Conservation (phyloP, 2,329 filamentous ascomycete genomes). For the Penicillium digitatum region DNA sequence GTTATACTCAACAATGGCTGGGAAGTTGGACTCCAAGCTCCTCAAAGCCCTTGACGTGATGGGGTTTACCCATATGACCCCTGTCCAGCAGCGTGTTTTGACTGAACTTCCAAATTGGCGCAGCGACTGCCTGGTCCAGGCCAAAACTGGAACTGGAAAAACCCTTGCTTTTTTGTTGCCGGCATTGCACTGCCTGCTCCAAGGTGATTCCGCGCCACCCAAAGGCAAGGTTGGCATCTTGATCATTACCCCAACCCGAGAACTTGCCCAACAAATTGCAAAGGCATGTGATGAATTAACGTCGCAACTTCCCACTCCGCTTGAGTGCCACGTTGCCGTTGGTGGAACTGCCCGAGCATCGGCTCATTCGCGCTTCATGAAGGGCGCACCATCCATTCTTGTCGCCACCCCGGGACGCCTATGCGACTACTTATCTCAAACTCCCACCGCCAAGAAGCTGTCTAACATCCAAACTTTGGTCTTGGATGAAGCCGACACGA, state of each 20-base stretch:
- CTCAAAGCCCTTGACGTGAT: slow-evolving; percentile 33
- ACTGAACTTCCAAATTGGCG: slow-evolving; percentile 48
- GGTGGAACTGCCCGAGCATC: slow-evolving; percentile 36
- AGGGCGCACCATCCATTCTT: slow-evolving; percentile 35
- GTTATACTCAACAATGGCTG: slow-evolving; percentile 33
- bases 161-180: slow-evolving; percentile 50
- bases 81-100: slow-evolving; percentile 54
- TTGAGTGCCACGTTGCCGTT: slow-evolving; percentile 47
- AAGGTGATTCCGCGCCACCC: slow-evolving; percentile 24
- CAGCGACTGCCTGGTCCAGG: slow-evolving; percentile 53
- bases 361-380: slow-evolving; percentile 29
- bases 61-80: slow-evolving; percentile 46
- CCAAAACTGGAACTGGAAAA: slow-evolving; percentile 51
- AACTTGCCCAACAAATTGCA: slow-evolving; percentile 51
- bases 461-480: slow-evolving; percentile 49
- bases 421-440: slow-evolving; percentile 46
- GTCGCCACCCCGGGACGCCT: slow-evolving; percentile 49
- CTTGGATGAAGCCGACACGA: slow-evolving; percentile 41
- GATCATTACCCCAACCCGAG: slow-evolving; percentile 48
- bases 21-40: slow-evolving; percentile 34
- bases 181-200: slow-evolving; percentile 45
- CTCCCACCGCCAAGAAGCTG: slow-evolving; percentile 42
- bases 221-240: slow-evolving; percentile 44
- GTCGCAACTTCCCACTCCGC: slow-evolving; percentile 34
- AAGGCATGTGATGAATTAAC: slow-evolving; percentile 45